Base-by-base conservation (phyloP, 192 early-diverging fungal species). In the Coemansia biformis region DNA sequence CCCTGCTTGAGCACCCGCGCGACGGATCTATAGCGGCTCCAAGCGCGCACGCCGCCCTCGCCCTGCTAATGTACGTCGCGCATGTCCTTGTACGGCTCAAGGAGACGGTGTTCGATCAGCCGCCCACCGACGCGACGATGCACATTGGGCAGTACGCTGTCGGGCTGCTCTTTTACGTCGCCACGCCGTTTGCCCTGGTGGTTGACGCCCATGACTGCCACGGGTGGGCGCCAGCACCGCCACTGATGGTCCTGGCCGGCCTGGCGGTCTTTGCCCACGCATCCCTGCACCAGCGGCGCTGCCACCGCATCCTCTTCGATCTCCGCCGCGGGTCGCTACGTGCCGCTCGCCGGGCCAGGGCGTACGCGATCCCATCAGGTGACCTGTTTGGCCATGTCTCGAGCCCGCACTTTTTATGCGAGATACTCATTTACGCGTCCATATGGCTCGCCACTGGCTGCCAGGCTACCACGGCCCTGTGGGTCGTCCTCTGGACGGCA, bases 401-500 rank as follows among this genome's bases (percentile, higher is more conserved):
- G 9, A 66, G 75, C 3, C 83, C 86, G 22, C 86, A 88, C 63
- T 88, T 83, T 45, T 70, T 83, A 14, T 79, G 80, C 43, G 86
- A 88, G 54, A 84, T 88, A 38, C 42, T 88, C 4, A 63, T 88
- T 15, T 88, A 88, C 50, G 8, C 78, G 22, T 75, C 76, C 3
- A 49, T 85, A 13, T 75, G 73, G 26, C 53, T 85, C n/a, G 58
- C 83, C 21, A 63, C 68, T 4, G 65, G 46, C 8, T 79, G 65
- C 42, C 46, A 48, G 32, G 67, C 52, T 29, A 47, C 44, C 37
- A 72, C 74, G 8, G 31, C 81, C 7, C 23, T 76, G 16, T 50
- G 53, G 16, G 71, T 77, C 2, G 57, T 81, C n/a, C 16, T 73
- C 3, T 90, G 85, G 83, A 80, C 80, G 0, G 46, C 75, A 0